Conservation (phyloP, 2,329 filamentous ascomycete genomes). For the Fusarium sp. region DNA sequence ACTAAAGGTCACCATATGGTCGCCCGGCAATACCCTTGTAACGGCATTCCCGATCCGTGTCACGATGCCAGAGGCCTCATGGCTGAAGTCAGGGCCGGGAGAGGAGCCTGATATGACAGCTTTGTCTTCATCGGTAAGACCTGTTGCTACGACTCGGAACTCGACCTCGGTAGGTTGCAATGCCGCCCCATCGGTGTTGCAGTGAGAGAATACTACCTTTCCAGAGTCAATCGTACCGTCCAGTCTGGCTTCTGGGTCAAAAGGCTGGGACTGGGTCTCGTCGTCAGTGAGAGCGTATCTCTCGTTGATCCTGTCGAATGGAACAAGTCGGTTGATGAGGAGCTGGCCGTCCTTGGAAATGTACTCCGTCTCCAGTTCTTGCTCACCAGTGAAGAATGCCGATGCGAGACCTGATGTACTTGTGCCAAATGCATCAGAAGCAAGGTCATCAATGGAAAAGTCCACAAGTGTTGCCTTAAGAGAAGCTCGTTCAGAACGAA, state of each 20-base stretch:
- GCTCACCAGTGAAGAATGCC: neutral
- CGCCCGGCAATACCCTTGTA: neutral
- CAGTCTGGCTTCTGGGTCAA: neutral
- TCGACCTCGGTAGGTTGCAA: neutral
- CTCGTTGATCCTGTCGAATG: neutral
- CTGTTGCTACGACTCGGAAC: neutral
- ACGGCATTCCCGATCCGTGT: neutral
- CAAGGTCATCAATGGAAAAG: neutral
- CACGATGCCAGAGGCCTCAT: neutral
- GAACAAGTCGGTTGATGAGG: neutral
- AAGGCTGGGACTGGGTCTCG: neutral
- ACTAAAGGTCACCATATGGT: neutral
- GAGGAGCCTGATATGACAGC: neutral
- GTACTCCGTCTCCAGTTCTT: neutral
- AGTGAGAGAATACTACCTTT: neutral
- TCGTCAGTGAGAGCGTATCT: neutral
- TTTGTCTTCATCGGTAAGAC: neutral
- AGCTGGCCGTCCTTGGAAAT: neutral
- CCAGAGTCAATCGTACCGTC: neutral
- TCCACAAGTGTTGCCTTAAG: neutral
- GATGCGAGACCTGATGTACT: neutral
- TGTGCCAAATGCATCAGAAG: fast-evolving
- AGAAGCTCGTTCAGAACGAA: neutral
- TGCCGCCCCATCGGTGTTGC: neutral
- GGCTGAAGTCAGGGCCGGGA: neutral